phyloP scores from a whole-genome alignment of 108 stramenopile species.

The Conticribra guillardii region DNA sequence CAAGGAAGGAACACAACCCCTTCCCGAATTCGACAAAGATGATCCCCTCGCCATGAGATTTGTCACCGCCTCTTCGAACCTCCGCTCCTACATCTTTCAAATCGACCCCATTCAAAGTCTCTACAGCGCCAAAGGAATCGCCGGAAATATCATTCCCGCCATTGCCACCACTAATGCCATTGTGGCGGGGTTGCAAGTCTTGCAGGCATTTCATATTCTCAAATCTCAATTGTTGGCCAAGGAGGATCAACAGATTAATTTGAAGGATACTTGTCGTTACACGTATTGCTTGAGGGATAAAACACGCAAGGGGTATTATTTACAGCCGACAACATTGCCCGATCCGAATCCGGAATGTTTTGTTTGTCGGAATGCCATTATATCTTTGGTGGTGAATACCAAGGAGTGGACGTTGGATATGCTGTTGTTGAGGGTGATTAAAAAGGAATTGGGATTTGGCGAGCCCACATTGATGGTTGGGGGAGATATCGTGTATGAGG shows the following conservation, averaged over 20 bases:
- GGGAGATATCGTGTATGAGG: constrained; percentile 72
- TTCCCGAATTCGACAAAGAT: constrained; percentile 94
- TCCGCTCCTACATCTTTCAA: constrained; percentile 89
- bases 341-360: constrained; percentile 89
- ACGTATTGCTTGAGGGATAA: constrained; percentile 77
- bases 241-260: constrained; percentile 14
- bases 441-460: constrained; percentile 82
- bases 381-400: constrained; percentile 73
- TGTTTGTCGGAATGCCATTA: constrained; percentile 88
- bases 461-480: constrained; percentile 78
- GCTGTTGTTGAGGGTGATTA: constrained; percentile 70
- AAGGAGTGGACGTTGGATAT: constrained; percentile 72
- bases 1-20: constrained; percentile 8
- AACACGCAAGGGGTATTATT: constrained; percentile 75
- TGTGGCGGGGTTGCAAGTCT: constrained; percentile 90
- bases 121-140: constrained; percentile 97
- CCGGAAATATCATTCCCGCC: constrained; percentile 99
- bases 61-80: constrained; percentile 93
- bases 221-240: constrained; percentile 48
- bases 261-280: constrained; percentile 68
- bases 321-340: constrained; percentile 79
- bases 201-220: constrained; percentile 79
- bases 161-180: constrained; percentile 99
- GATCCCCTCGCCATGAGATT: constrained; percentile 93
- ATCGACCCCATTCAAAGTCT: constrained; percentile 85